Conservation (phyloP, 1,284 basidiomycete genomes). For the Wolfiporia cocos region DNA sequence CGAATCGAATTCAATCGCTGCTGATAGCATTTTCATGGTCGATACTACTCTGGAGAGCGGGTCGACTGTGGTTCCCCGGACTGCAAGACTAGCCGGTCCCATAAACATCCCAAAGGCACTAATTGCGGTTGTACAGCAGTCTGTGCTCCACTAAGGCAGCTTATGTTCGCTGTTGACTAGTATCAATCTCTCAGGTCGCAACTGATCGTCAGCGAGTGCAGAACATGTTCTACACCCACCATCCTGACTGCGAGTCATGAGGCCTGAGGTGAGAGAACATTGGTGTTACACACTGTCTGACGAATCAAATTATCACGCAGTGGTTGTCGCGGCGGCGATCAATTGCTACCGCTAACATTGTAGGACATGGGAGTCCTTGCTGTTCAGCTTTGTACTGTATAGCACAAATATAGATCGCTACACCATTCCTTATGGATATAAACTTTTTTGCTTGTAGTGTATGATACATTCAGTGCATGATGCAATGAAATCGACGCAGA, state of each 20-base stretch:
- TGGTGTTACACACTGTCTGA: no score
- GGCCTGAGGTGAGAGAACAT: no score
- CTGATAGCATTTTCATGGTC: slow-evolving; percentile 53
- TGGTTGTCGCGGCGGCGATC: no score
- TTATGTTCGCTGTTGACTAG: not conserved
- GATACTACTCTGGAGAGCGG: slow-evolving; percentile 52
- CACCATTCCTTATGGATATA: no score
- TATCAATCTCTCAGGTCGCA: slow-evolving; percentile 7
- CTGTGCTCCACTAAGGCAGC: slow-evolving; percentile 3
- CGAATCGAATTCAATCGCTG: not conserved
- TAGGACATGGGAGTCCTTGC: no score
- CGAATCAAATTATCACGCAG: no score
- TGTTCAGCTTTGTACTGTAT: no score
- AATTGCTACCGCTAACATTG: no score
- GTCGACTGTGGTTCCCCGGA: slow-evolving; percentile 41
- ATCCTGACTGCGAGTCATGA: slow-evolving; percentile 11
- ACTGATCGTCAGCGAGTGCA: slow-evolving; percentile 15
- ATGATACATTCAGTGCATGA: no score
- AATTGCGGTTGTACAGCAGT: slow-evolving; percentile 41
- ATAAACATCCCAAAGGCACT: slow-evolving; percentile 45
- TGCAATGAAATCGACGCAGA: no score
- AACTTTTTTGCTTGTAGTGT: no score
- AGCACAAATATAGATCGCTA: no score
- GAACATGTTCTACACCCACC: slow-evolving; percentile 17
- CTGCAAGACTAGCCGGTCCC: slow-evolving; percentile 49